These are phyloP conservation scores for Euclidium syriacum DNA, from an alignment of 345 rosid species.

Conservation along the genomic window DNA sequence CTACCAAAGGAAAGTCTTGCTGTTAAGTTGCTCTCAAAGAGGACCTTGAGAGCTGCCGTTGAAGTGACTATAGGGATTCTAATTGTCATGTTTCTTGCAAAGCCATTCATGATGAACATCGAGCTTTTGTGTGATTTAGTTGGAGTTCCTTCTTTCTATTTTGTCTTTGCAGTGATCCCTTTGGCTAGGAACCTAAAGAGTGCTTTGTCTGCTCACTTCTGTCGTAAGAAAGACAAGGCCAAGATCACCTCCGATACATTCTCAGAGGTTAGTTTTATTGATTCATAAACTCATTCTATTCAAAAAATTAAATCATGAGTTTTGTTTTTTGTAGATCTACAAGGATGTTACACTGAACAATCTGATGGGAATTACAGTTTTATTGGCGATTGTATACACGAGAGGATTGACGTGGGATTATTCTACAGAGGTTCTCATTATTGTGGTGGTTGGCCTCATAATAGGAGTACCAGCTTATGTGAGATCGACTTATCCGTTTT, in stretches of 20 bases:
- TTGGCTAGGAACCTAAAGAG: neutral
- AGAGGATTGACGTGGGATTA: too few species aligned
- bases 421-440: too few species aligned
- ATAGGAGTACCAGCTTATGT: too few species aligned
- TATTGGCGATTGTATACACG: neutral
- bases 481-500: too few species aligned
- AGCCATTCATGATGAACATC: neutral
- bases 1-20: neutral
- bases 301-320: too few species aligned
- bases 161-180: neutral
- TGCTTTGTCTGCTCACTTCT: neutral
- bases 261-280: too few species aligned
- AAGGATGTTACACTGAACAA: neutral
- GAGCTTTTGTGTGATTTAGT: neutral
- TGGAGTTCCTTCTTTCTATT: neutral
- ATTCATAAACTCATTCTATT: too few species aligned
- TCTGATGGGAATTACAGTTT: neutral
- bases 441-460: too few species aligned
- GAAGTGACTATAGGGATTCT: neutral
- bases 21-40: neutral
- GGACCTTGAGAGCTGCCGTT: neutral
- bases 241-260: neutral
- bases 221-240: neutral
- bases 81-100: neutral
- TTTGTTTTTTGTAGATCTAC: too few species aligned